A percentile compares a stretch with the other conserved stretches of the same genome.
Evolutionary conservation across 164 flowering plant genomes (phyloP).

Genomic region (Platanus orientalis): DNA sequence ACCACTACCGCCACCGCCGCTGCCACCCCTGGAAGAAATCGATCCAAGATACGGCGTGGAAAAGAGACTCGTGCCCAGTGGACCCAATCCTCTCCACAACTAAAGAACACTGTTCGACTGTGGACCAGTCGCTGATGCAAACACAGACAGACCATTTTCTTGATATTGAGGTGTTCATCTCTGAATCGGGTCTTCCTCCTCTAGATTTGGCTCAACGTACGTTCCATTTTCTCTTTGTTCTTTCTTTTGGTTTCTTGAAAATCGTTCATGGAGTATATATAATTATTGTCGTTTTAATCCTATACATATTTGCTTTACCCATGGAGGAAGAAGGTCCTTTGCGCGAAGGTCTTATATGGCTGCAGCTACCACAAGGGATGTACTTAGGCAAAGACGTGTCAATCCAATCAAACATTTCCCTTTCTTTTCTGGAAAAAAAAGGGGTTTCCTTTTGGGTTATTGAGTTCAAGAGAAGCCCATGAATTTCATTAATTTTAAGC

Average conservation of each 20-base stretch:
- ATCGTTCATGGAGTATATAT: too few relatives aligned
- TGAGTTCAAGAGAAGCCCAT: slow-evolving; percentile 38
- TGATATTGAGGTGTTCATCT: too few relatives aligned
- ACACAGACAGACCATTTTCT: not conserved
- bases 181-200: slow-evolving; percentile 3
- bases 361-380: not conserved
- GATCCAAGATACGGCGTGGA: slow-evolving; percentile 80
- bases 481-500: slow-evolving; percentile 37
- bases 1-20: slow-evolving; percentile 17
- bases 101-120: too few relatives aligned
- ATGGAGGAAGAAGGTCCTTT: not conserved
- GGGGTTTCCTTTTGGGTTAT: not conserved
- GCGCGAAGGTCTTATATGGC: not conserved
- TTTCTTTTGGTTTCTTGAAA: slow-evolving; percentile 6
- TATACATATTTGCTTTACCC: not conserved
- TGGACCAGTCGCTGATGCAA: too few relatives aligned
- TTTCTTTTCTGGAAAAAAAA: not conserved
- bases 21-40: slow-evolving; percentile 35
- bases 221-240: too few relatives aligned
- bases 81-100: slow-evolving; percentile 93
- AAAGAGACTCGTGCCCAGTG: slow-evolving; percentile 78
- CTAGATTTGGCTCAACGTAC: not conserved
- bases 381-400: not conserved
- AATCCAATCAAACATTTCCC: not conserved
- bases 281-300: not conserved